Evolutionary conservation across 2,329 filamentous ascomycete species (phyloP).

Genomic region (Drechslerella coelobrocha): DNA sequence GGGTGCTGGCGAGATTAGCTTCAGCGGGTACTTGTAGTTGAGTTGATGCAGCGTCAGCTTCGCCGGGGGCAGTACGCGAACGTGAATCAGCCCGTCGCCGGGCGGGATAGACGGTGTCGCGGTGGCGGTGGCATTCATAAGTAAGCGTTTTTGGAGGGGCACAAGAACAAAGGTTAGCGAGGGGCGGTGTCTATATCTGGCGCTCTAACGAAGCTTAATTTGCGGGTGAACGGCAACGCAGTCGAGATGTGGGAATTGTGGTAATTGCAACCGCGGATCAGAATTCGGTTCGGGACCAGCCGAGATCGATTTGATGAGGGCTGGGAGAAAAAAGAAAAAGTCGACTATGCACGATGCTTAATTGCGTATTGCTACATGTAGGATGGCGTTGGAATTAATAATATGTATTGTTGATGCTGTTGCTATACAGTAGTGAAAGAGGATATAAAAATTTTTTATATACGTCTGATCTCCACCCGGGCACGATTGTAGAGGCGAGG

Average conservation of each 20-base stretch:
- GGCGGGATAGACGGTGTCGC: slow-evolving; percentile 60
- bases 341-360: too few relatives aligned
- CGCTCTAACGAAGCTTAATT: background rate
- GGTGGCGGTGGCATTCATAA: slow-evolving; percentile 1
- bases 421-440: background rate
- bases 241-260: too few relatives aligned
- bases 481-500: slow-evolving; percentile 83
- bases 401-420: background rate
- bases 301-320: too few relatives aligned
- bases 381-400: too few relatives aligned
- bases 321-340: too few relatives aligned
- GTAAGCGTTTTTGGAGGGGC: slow-evolving; percentile 4
- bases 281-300: too few relatives aligned
- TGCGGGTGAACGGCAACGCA: too few relatives aligned
- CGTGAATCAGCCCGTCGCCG: slow-evolving; percentile 78
- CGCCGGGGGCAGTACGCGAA: slow-evolving; percentile 72
- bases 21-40: slow-evolving; percentile 91
- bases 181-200: slow-evolving; percentile 17
- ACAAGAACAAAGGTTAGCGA: slow-evolving; percentile 1
- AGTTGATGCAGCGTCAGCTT: slow-evolving; percentile 74
- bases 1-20: slow-evolving; percentile 80
- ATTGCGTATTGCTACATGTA: too few relatives aligned
- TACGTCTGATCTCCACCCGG: slow-evolving; percentile 84
- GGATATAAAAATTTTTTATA: slow-evolving; percentile 60
- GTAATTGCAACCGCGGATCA: too few relatives aligned